These are phyloP conservation scores for Diaporthe caulivora DNA, from an alignment of 2,329 filamentous ascomycete species.

Conservation along the genomic window DNA sequence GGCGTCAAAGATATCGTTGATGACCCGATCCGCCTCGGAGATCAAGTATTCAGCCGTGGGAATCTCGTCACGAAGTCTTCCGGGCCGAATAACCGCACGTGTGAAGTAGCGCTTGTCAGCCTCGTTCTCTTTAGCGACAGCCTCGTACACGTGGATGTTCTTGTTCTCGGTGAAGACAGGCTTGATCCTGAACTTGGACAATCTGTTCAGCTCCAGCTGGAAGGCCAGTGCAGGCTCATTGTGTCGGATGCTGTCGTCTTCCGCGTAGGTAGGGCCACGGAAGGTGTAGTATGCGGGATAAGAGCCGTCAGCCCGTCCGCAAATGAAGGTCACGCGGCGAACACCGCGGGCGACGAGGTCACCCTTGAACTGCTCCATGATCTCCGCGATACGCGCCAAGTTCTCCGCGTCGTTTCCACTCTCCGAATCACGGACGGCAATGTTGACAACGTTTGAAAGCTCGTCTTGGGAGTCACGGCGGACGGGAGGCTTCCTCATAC, in stretches of 20 bases:
- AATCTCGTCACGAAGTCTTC: conserved; percentile 95
- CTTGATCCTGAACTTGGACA: conserved; percentile 98
- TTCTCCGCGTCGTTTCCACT: conserved; percentile 85
- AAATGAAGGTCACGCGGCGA: conserved; percentile 95
- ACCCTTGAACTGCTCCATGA: conserved; percentile 85
- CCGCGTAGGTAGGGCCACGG: conserved; percentile 88
- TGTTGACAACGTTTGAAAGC: conserved; percentile 90
- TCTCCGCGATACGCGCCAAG: conserved; percentile 77
- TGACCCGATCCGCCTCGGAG: conserved; percentile 93
- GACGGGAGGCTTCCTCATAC: conserved; percentile 74
- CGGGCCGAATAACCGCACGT: conserved; percentile 92
- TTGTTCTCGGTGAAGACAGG: conserved; percentile 99
- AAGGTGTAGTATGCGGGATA: conserved; percentile 99
- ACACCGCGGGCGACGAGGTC: conserved; percentile 86
- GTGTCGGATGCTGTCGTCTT: conserved; percentile 97
- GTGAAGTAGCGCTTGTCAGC: conserved; percentile 99
- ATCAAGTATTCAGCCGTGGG: conserved; percentile 99
- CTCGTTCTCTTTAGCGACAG: conserved; percentile 92
- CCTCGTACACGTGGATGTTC: conserved; percentile 99
- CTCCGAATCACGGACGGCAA: conserved; percentile 91
- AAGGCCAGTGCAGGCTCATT: conserved; percentile 96
- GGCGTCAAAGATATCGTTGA: conserved; percentile 98
- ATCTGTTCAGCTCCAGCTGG: conserved; percentile 94
- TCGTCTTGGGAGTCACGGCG: conserved; percentile 77
- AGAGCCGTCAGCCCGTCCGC: conserved; percentile 91